These are phyloP conservation scores for Candolleomyces eurysporus DNA, from an alignment of 768 basidiomycete genomes.

Conservation along the genomic window DNA sequence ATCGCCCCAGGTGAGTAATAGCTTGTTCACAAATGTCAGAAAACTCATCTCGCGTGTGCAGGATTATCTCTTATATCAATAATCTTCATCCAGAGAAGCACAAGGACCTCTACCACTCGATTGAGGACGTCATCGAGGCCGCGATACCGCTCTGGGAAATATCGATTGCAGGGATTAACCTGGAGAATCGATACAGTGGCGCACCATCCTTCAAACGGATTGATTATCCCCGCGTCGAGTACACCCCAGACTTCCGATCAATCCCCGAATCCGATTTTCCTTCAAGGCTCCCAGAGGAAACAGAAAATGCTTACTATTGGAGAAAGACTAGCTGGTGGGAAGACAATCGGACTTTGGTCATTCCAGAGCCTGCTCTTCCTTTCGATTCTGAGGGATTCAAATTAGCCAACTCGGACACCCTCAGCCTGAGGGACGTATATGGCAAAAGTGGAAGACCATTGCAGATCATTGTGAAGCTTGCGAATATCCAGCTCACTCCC, in stretches of 20 bases:
- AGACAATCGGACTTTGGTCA: background rate
- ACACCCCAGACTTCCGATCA: background rate
- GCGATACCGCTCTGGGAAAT: slow-evolving; percentile 30
- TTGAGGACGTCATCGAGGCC: slow-evolving; percentile 22
- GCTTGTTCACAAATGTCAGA: background rate
- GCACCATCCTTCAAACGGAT: background rate
- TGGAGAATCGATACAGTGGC: background rate
- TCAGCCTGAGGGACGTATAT: slow-evolving; percentile 11
- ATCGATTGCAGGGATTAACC: slow-evolving; percentile 5
- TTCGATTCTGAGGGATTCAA: background rate
- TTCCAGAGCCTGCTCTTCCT: background rate
- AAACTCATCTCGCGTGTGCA: background rate
- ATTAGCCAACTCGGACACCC: background rate
- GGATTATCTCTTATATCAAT: slow-evolving; percentile 36
- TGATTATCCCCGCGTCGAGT: background rate
- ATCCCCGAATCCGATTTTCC: too few relatives aligned
- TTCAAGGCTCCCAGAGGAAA: too few relatives aligned
- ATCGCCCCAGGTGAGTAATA: slow-evolving; percentile 13
- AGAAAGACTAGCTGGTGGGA: too few relatives aligned
- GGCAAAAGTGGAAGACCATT: slow-evolving; percentile 7
- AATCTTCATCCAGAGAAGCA: slow-evolving; percentile 31
- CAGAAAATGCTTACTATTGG: too few relatives aligned
- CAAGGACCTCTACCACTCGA: slow-evolving; percentile 19
- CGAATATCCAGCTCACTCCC: slow-evolving; percentile 18
- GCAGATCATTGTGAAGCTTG: slow-evolving; percentile 21